A percentile compares a stretch with the other conserved stretches of the same genome.
Conservation (phyloP, 345 rosid genomes). For the Bruguiera parviflora region DNA sequence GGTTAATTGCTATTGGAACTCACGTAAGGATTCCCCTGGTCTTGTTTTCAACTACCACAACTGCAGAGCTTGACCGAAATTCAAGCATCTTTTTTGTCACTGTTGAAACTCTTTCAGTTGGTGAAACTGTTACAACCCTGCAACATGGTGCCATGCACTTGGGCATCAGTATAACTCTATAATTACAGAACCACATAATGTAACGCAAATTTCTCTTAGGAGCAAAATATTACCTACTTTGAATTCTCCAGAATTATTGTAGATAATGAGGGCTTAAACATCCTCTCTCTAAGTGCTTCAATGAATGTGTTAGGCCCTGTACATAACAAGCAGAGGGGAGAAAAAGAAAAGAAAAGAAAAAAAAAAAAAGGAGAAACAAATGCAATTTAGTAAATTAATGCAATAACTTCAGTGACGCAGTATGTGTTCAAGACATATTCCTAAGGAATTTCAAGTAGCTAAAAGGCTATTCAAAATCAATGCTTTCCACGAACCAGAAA, state of each 20-base stretch:
- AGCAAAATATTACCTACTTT: slow-evolving; percentile 89
- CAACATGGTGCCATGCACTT: slow-evolving; percentile 22
- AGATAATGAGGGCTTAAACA: slow-evolving; percentile 91
- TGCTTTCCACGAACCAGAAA: slow-evolving; percentile 54
- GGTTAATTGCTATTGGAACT: slow-evolving; percentile 29
- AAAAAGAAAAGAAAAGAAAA: neutral
- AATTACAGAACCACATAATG: slow-evolving; percentile 3
- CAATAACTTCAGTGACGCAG: neutral
- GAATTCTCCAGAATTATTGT: slow-evolving; percentile 81
- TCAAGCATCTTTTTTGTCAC: slow-evolving; percentile 89
- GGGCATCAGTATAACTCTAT: neutral
- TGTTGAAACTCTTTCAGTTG: slow-evolving; percentile 70
- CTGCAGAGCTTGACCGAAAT: slow-evolving; percentile 60
- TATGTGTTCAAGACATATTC: neutral
- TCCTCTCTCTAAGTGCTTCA: slow-evolving; percentile 85
- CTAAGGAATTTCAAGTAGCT: neutral
- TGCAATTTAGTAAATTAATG: neutral
- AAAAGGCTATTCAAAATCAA: neutral
- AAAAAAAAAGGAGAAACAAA: neutral
- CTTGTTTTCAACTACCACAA: slow-evolving; percentile 69
- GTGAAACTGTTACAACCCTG: slow-evolving; percentile 81
- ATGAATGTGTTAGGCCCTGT: slow-evolving; percentile 80
- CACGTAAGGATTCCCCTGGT: slow-evolving; percentile 89
- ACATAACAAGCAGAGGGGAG: slow-evolving; percentile 17
- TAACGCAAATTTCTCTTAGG: slow-evolving; percentile 18